Conservation (phyloP, 352 stramenopile genomes). For the Pythium folliculosum region DNA sequence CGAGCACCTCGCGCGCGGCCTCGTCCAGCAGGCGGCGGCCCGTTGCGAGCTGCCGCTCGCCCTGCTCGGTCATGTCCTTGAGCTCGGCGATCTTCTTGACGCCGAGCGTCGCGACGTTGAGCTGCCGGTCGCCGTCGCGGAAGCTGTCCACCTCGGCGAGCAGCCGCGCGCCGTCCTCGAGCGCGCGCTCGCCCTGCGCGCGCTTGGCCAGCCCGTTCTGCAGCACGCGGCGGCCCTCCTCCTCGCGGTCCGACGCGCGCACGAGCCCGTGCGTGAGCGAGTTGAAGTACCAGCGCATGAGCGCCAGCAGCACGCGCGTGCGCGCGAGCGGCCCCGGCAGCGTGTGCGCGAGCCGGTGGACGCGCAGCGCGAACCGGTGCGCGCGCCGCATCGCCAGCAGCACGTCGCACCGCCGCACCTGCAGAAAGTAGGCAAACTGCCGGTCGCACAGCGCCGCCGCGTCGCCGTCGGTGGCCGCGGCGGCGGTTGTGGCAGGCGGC, state of each 20-base stretch:
- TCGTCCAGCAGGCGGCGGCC: constrained; percentile 32
- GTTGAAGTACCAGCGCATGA: constrained; percentile 75
- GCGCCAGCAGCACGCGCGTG: constrained; percentile 55
- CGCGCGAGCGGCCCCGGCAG: constrained; percentile 39
- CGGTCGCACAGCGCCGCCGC: constrained; percentile 53
- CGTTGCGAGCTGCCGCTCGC: constrained; percentile 31
- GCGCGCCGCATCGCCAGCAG: constrained; percentile 60
- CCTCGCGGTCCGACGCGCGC: constrained; percentile 51
- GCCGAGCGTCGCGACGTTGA: constrained; percentile 37
- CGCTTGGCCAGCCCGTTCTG: constrained; percentile 64
- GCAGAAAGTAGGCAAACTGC: constrained; percentile 81
- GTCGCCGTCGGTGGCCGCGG: constrained; percentile 7
- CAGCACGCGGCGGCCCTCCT: constrained; percentile 67
- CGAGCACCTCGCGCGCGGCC: constrained; percentile 31
- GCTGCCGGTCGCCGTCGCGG: constrained; percentile 33
- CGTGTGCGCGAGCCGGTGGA: constrained; percentile 38
- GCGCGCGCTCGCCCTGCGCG: constrained; percentile 41
- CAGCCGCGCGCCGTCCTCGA: constrained; percentile 45
- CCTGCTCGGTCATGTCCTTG: constrained; percentile 36
- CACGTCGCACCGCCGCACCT: constrained; percentile 75
- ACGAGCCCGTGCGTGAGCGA: constrained; percentile 67
- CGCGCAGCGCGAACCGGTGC: constrained; percentile 51
- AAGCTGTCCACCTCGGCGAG: constrained; percentile 32
- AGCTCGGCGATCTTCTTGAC: constrained; percentile 37
- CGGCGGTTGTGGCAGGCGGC: neutral